A percentile compares a stretch with the other conserved stretches of the same genome.
Conservation (phyloP, 805 yeast genomes). For the Kodamaea jinghongensis region DNA sequence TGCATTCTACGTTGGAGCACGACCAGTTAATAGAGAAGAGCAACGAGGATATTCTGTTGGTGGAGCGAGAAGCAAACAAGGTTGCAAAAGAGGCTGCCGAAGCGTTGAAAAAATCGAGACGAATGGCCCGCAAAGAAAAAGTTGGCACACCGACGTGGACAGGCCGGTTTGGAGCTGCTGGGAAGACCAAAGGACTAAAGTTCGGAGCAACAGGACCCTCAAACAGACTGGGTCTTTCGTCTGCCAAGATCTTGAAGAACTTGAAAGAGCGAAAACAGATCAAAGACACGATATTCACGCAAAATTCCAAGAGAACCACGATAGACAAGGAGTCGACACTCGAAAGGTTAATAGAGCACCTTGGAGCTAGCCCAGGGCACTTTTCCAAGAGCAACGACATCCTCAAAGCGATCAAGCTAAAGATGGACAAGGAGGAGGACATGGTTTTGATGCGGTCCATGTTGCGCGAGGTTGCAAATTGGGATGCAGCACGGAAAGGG, state of each 20-base stretch:
- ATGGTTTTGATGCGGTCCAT: slow-evolving; percentile 64
- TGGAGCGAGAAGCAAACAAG: slow-evolving; percentile 63
- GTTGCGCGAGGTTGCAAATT: slow-evolving; percentile 62
- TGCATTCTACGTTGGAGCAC: slow-evolving; percentile 74
- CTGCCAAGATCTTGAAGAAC: slow-evolving; percentile 48
- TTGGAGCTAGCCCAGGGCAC: slow-evolving; percentile 32
- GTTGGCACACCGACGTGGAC: slow-evolving; percentile 96
- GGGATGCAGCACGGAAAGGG: slow-evolving; percentile 57
- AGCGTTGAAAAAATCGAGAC: slow-evolving; percentile 61
- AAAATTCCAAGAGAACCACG: slow-evolving; percentile 5
- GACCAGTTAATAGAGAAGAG: slow-evolving; percentile 66
- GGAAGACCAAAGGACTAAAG: slow-evolving; percentile 34
- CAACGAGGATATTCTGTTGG: slow-evolving; percentile 50
- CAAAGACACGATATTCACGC: slow-evolving; percentile 20
- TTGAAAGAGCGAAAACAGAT: slow-evolving; percentile 44
- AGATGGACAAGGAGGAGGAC: slow-evolving; percentile 41
- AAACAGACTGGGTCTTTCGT: slow-evolving; percentile 26
- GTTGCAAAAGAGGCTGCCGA: slow-evolving; percentile 53
- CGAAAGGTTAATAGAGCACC: slow-evolving; percentile 36
- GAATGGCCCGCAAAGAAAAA: slow-evolving; percentile 39
- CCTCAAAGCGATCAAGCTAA: slow-evolving; percentile 28
- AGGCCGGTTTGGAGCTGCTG: slow-evolving; percentile 86
- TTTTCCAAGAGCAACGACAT: slow-evolving; percentile 53
- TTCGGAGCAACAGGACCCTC: not conserved
- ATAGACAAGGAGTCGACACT: slow-evolving; percentile 24